Evolutionary conservation across 495 filamentous ascomycete genomes (phyloP).

Genomic region (Aspergillus olivimuriae): DNA sequence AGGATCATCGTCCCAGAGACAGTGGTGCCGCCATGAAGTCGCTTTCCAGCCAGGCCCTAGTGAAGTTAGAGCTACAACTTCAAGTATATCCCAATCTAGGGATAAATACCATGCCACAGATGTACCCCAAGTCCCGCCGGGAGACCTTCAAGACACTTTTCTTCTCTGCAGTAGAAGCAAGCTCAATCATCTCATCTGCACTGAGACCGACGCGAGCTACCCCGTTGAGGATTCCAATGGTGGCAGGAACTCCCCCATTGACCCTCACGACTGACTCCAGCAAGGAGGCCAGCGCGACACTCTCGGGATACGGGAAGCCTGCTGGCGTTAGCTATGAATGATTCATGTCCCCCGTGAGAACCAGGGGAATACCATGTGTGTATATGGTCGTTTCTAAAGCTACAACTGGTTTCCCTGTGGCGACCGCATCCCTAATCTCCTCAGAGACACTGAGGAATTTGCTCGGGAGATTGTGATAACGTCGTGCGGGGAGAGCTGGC

Average conservation of each 20-base stretch:
- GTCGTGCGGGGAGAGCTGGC: conserved; percentile 14
- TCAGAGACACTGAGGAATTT: conserved; percentile 68
- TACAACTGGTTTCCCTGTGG: conserved; percentile 70
- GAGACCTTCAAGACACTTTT: conserved; percentile 72
- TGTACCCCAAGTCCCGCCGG: conserved; percentile 74
- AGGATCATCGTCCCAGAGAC: conserved; percentile 90
- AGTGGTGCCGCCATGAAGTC: conserved; percentile 82
- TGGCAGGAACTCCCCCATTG: conserved; percentile 86
- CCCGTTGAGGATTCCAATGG: conserved; percentile 78
- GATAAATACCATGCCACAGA: conserved; percentile 64
- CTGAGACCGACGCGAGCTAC: conserved; percentile 72
- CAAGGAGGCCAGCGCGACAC: conserved; percentile 58
- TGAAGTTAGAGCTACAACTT: not conserved
- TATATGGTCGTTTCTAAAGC: conserved; percentile 91
- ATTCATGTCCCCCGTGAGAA: too few relatives aligned
- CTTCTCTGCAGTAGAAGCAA: conserved; percentile 59
- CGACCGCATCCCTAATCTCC: conserved; percentile 72
- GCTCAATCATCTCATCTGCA: conserved; percentile 59
- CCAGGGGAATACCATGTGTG: conserved; percentile 56
- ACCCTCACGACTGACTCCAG: conserved; percentile 71
- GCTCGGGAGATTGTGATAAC: conserved; percentile 34
- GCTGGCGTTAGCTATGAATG: conserved; percentile 16
- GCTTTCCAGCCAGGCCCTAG: conserved; percentile 56
- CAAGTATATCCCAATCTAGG: not conserved
- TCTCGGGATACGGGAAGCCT: conserved; percentile 83